Evolutionary conservation across 192 early-diverging fungal species (phyloP), one percentile per base, ranked within the genome.

Genomic region (Coemansia pectinata): DNA sequence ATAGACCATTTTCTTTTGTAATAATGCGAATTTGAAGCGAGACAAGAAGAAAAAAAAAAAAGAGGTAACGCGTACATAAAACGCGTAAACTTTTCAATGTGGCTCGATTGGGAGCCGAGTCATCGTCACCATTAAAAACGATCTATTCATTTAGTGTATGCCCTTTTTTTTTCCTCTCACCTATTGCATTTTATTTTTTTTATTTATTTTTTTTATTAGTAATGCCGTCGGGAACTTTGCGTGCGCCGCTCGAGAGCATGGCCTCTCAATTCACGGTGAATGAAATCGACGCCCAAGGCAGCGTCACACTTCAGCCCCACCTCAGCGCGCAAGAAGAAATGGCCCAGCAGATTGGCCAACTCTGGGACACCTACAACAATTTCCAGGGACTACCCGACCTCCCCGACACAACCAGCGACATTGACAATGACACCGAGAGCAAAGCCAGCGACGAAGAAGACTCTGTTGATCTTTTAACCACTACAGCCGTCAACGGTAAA

Each of bases 1-100:
- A 65, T 81, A 85, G 31, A 88, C 87, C 88, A 90, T 90, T 36
- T 27, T 27, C 2, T 2, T 27, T 36, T 36, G 34, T 34, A 34
- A 63, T 61, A 58, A 29, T 21, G 23, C 31, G 21, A 55, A 41
- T 61, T 39, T 15, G 5, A 33, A 57, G 15, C 4, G 14, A 52
- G 36, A 66, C 23, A 23, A 48, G 9, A 53, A 23, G 2, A 17
- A n/a, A 39, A 53, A 39, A 57, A 14, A 58, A 55, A 27, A 19
- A 5, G 39, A 59, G 64, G 52, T 64, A 50, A 70, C 31, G 31
- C 23, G 71, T 31, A 41, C 0, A 8, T 2, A 11, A 17, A 21
- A 33, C 55, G 55, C 55, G 55, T 58, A 17, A 12, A 17, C 15
- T 33, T 33, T 58, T 55, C 31, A 0, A 48, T 21, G 5, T 45